Percentiles rank a stretch among this genome's conserved stretches.
Conservation (phyloP, 352 stramenopile genomes). For the Aphanomyces euteiches region DNA sequence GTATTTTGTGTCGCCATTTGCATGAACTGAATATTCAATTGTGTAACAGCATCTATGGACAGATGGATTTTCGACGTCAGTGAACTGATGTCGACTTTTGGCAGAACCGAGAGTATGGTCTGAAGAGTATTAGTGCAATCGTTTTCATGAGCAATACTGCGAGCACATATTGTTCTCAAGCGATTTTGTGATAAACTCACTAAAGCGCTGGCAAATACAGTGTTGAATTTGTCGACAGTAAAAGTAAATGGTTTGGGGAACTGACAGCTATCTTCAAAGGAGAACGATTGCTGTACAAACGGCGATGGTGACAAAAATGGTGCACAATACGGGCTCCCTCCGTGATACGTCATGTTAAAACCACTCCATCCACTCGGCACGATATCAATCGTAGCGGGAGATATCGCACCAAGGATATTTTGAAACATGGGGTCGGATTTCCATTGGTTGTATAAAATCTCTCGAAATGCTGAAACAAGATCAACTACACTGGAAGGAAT, state of each 20-base stretch:
- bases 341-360: slow-evolving; percentile 4
- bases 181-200: background rate
- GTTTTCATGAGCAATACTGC: background rate
- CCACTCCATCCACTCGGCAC: background rate
- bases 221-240: background rate
- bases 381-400: background rate
- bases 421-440: background rate
- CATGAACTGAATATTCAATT: background rate
- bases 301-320: background rate
- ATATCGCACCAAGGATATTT: background rate
- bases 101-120: background rate
- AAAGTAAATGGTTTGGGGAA: background rate
- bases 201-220: slow-evolving; percentile 16
- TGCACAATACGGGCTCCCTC: slow-evolving; percentile 16
- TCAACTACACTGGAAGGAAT: background rate
- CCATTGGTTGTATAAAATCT: background rate
- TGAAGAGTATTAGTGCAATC: background rate
- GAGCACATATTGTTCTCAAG: background rate
- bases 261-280: slow-evolving; percentile 17
- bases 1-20: slow-evolving; percentile 5
- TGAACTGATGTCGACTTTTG: background rate
- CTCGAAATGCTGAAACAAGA: background rate
- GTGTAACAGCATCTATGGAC: slow-evolving; percentile 6
- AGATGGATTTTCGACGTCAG: background rate
- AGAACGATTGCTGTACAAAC: slow-evolving; percentile 4